These are phyloP conservation scores for Xylaria sp. DNA, from an alignment of 2,329 filamentous ascomycete species.

Conservation along the genomic window DNA sequence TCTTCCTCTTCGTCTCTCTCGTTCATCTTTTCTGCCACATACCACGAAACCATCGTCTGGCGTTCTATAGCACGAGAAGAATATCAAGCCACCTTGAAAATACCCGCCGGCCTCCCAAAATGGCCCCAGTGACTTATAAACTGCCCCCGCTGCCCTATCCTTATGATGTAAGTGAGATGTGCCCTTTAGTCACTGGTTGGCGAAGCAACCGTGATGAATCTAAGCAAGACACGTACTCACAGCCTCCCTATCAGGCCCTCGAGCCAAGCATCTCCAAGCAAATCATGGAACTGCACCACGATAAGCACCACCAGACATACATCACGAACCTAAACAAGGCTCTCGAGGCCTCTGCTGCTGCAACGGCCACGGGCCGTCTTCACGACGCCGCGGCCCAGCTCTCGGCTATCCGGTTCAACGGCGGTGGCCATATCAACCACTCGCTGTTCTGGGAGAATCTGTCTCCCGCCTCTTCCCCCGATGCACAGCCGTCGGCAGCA, in stretches of 20 bases:
- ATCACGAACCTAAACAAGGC: slow-evolving; percentile 79
- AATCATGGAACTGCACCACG: slow-evolving; percentile 85
- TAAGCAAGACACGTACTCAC: slow-evolving; percentile 7
- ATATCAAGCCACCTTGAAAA: neutral
- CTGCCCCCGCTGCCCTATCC: slow-evolving; percentile 74
- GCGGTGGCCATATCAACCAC: slow-evolving; percentile 93
- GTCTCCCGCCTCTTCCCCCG: slow-evolving; percentile 66
- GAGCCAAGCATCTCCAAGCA: slow-evolving; percentile 79
- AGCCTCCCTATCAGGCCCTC: slow-evolving; percentile 62
- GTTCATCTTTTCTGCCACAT: neutral
- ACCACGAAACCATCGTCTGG: neutral
- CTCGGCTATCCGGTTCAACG: slow-evolving; percentile 83
- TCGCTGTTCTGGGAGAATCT: slow-evolving; percentile 92
- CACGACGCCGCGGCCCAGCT: slow-evolving; percentile 73
- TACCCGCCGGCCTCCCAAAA: slow-evolving; percentile 21
- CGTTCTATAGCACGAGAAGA: neutral
- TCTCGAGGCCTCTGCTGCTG: slow-evolving; percentile 67
- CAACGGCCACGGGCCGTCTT: slow-evolving; percentile 63
- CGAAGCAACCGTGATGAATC: neutral
- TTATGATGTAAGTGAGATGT: slow-evolving; percentile 68
- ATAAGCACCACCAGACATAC: slow-evolving; percentile 83
- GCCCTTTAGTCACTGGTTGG: neutral
- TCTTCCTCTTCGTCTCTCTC: neutral
- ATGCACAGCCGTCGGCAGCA: slow-evolving; percentile 65
- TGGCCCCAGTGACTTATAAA: slow-evolving; percentile 62